These are phyloP conservation scores for Colletotrichum theobromicola DNA, from an alignment of 2,329 filamentous ascomycete genomes.

Conservation along the genomic window DNA sequence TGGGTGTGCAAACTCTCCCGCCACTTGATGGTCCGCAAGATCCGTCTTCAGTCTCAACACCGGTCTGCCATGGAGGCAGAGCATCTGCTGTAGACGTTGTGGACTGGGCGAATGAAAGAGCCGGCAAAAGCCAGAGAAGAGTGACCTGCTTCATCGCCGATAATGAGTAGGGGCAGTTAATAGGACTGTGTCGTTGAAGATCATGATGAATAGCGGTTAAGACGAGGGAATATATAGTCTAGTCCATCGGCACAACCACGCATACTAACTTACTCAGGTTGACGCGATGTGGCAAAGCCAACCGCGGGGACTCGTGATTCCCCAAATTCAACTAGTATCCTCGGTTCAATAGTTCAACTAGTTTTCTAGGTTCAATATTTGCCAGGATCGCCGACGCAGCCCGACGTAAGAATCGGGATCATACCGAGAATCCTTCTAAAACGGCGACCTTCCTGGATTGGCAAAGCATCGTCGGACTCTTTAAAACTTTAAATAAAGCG, in stretches of 20 bases:
- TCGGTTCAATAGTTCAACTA: not conserved
- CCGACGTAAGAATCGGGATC: not conserved
- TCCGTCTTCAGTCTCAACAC: not conserved
- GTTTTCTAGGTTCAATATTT: not conserved
- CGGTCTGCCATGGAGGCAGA: slow-evolving; percentile 1
- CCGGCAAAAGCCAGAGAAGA: not conserved
- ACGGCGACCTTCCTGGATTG: not conserved
- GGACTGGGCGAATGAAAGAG: not conserved
- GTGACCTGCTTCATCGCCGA: not conserved
- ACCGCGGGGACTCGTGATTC: not conserved
- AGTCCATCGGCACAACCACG: not conserved
- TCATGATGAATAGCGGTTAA: not conserved
- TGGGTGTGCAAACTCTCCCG: not conserved
- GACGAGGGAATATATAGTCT: not conserved
- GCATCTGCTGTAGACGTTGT: not conserved
- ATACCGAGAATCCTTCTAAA: not conserved
- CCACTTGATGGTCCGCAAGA: not conserved
- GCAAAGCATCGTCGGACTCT: not conserved
- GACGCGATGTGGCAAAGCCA: not conserved
- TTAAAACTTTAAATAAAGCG: not conserved
- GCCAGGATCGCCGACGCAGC: not conserved
- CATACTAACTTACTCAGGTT: not conserved
- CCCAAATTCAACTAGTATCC: not conserved
- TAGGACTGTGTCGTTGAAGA: not conserved
- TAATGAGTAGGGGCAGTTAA: not conserved